Evolutionary conservation across 768 basidiomycete genomes (phyloP), one percentile per base, ranked within the genome.

Genomic region (Rhodotorula babjevae): DNA sequence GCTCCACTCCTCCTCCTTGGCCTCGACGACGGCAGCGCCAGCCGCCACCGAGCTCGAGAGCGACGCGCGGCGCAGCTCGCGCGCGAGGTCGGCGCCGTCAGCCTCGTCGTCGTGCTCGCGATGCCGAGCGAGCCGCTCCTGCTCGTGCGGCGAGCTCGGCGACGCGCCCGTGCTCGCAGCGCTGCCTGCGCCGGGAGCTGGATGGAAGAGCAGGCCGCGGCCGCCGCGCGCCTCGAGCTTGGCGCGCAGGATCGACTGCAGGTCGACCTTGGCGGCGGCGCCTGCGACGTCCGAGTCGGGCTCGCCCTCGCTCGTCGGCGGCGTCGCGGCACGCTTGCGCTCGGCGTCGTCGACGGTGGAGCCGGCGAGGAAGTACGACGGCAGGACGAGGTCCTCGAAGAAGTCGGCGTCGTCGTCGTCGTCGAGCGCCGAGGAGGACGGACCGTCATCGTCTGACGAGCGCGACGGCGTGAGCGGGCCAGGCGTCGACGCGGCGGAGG

Each of bases 391-490:
- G 52, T 72, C 68, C 6, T 61, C 33, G 59, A 76, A 72, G 63
- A 76, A 76, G 10, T 65, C 68, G n/a, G 67, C 67, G 58, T 76
- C 74, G 53, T 71, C 71, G 27, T 71, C 74, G 29, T 56, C 58
- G 16, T 68, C 63, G n/a, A 31, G n/a, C 12, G 58, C 50, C 15
- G 49, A 36, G 31, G 40, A 27, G 11, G 50, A 52, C 50, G 61
- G 46, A 23, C 49, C 65, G 14, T 64, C 65, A 3, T 64, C 65
- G 14, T 47, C 64, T 4, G 55, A 23, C 31, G 55, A 36, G 44
- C 63, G 46, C 25, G 56, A 44, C 11, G 40, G 36, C 21, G 63
- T 56, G 7, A 44, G 50, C 29, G 40, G 59, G 14, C 46, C 55
- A 2, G 61, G 56, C n/a, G 40, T 16, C 50, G 60, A 67, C 8